These are phyloP conservation scores for Yarrowia porcina DNA, from an alignment of 805 yeast species.

Conservation along the genomic window DNA sequence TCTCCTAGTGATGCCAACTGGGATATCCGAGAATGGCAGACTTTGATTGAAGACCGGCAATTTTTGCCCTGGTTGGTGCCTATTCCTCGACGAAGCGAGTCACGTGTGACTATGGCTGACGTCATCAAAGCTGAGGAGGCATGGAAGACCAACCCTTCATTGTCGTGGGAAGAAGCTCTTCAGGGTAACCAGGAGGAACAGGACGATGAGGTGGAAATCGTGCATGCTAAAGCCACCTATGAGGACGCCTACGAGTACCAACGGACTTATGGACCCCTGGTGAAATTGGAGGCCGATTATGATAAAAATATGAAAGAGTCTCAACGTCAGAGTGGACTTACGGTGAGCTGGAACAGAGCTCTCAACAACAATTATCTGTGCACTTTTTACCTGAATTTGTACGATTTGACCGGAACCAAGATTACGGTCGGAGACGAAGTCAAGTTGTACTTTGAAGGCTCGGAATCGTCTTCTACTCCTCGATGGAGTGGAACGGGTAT, in stretches of 20 bases:
- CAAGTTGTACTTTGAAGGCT: slow-evolving; percentile 60
- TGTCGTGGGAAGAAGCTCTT: slow-evolving; percentile 64
- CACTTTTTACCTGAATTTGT: slow-evolving; percentile 63
- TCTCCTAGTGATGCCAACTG: slow-evolving; percentile 70
- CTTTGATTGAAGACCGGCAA: slow-evolving; percentile 74
- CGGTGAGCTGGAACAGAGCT: slow-evolving; percentile 70
- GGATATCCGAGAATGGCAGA: slow-evolving; percentile 87
- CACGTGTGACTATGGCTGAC: slow-evolving; percentile 54
- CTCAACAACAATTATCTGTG: slow-evolving; percentile 64
- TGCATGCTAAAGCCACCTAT: slow-evolving; percentile 73
- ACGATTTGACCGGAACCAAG: slow-evolving; percentile 61
- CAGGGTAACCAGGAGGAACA: slow-evolving; percentile 43
- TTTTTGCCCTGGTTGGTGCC: slow-evolving; percentile 80
- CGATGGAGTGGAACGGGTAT: slow-evolving; percentile 75
- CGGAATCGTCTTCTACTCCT: slow-evolving; percentile 49
- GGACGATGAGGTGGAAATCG: slow-evolving; percentile 52
- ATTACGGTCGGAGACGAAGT: slow-evolving; percentile 85
- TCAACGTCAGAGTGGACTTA: slow-evolving; percentile 68
- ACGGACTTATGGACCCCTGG: slow-evolving; percentile 76
- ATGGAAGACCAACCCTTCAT: slow-evolving; percentile 72
- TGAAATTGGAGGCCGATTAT: slow-evolving; percentile 76
- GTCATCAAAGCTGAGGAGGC: slow-evolving; percentile 71
- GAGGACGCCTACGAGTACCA: slow-evolving; percentile 83
- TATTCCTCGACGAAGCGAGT: not conserved
- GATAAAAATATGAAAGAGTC: slow-evolving; percentile 71